Conservation (phyloP, 768 basidiomycete genomes). For the Phanerochaete carnosa region DNA sequence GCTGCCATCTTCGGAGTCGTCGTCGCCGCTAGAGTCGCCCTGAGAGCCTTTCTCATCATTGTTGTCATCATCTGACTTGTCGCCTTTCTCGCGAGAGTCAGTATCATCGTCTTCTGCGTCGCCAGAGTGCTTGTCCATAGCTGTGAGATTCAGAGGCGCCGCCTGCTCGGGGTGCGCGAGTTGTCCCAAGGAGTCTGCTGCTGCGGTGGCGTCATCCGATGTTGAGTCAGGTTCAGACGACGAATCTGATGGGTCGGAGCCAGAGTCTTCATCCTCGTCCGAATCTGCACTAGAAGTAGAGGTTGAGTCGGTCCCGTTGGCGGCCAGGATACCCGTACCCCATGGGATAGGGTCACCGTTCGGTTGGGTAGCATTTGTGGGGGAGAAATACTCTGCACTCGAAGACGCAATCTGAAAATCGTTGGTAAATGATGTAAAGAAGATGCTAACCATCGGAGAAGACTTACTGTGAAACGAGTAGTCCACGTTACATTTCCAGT, state of each 20-base stretch:
- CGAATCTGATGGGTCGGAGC: neutral
- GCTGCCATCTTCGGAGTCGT: neutral
- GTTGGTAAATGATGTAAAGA: neutral
- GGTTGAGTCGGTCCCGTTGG: neutral
- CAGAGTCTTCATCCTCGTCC: neutral
- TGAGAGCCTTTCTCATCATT: neutral
- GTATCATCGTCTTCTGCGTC: neutral
- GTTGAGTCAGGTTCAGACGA: neutral
- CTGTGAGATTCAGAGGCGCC: too few species aligned
- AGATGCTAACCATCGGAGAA: neutral
- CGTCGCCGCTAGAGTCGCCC: neutral
- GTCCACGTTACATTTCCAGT: slow-evolving; percentile 30
- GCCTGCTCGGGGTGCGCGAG: neutral
- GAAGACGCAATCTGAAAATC: slow-evolving; percentile 31
- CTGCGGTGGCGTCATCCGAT: neutral
- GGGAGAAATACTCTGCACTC: slow-evolving; percentile 23
- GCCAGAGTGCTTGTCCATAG: neutral
- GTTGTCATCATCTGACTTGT: neutral
- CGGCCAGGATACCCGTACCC: slow-evolving; percentile 28
- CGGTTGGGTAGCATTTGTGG: slow-evolving; percentile 30
- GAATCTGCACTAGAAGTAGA: neutral
- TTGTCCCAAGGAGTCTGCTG: neutral
- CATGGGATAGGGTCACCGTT: slow-evolving; percentile 35
- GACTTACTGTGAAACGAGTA: slow-evolving; percentile 35
- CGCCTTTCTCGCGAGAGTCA: neutral